phyloP scores from a whole-genome alignment of 768 basidiomycete genomes.

The Rhizopogon vesiculosus region DNA sequence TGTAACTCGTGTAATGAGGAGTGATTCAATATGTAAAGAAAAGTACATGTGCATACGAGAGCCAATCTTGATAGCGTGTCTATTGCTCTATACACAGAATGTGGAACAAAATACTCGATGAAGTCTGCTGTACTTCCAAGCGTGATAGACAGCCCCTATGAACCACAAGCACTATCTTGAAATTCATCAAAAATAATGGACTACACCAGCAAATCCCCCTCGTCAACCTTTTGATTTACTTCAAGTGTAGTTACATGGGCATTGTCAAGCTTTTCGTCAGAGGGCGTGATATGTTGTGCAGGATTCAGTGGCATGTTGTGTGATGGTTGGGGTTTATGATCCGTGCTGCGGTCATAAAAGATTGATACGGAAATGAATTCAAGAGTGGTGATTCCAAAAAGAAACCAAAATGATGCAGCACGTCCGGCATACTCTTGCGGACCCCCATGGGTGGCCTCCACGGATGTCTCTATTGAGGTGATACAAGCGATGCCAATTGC shows the following conservation, averaged over 20 bases:
- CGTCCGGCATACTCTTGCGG: slow-evolving; percentile 32
- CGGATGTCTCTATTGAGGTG: slow-evolving; percentile 42
- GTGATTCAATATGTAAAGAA: no score
- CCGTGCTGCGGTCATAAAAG: slow-evolving; percentile 29
- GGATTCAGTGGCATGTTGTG: neutral
- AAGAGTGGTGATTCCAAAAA: slow-evolving; percentile 31
- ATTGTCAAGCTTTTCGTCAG: neutral
- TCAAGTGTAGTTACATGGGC: no score
- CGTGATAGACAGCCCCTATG: no score
- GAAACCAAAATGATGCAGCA: slow-evolving; percentile 41
- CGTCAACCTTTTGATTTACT: neutral
- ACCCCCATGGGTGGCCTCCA: slow-evolving; percentile 31
- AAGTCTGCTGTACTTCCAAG: no score
- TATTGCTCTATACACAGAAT: no score
- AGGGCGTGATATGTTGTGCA: neutral
- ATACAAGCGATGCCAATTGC: slow-evolving; percentile 47
- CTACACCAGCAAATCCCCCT: neutral
- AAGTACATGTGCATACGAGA: no score
- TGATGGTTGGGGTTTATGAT: slow-evolving; percentile 2
- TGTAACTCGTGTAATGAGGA: no score
- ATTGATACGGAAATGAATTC: slow-evolving; percentile 26
- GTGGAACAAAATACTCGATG: no score
- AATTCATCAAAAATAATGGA: neutral
- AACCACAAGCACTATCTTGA: no score
- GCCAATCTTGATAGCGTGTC: no score